Percentiles rank a stretch among this genome's conserved stretches.
These are phyloP conservation scores for Lentinula raphanica DNA, from an alignment of 768 basidiomycete genomes.

Conservation along the genomic window DNA sequence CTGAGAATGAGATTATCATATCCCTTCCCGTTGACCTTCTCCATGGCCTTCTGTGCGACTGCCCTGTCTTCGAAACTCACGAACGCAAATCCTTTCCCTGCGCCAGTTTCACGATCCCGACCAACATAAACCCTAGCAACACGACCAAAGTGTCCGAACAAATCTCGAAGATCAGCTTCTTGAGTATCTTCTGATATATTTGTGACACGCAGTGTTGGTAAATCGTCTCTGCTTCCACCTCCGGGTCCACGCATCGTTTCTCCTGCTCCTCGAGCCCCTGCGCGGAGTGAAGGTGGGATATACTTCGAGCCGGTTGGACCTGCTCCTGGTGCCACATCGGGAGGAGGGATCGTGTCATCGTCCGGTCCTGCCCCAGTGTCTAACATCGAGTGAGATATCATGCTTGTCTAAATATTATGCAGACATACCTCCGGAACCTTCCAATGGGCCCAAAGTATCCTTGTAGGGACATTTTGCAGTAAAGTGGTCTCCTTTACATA, in stretches of 20 bases:
- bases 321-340: constrained; percentile 30
- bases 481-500: constrained; percentile 97
- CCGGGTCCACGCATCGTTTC: constrained; percentile 69
- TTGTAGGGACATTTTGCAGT: constrained; percentile 99
- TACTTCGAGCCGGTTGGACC: constrained; percentile 70
- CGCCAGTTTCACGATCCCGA: constrained; percentile 88
- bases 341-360: constrained; percentile 27
- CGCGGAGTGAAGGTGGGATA: constrained; percentile 90
- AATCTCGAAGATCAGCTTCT: constrained; percentile 88
- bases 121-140: constrained; percentile 92
- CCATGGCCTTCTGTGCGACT: constrained; percentile 81
- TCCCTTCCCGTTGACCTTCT: constrained; percentile 86
- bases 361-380: constrained; percentile 31
- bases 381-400: constrained; percentile 7
- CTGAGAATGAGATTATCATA: constrained; percentile 87
- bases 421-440: constrained; percentile 41
- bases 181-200: constrained; percentile 95
- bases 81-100: constrained; percentile 95
- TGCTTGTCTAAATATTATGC: constrained; percentile 11
- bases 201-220: constrained; percentile 94
- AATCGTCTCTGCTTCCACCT: constrained; percentile 68
- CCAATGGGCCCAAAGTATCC: constrained; percentile 80
- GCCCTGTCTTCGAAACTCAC: constrained; percentile 87
- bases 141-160: constrained; percentile 83
- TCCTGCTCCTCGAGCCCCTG: constrained; percentile 59